Conservation (phyloP, 805 yeast genomes). For the Candida sonorensis region DNA sequence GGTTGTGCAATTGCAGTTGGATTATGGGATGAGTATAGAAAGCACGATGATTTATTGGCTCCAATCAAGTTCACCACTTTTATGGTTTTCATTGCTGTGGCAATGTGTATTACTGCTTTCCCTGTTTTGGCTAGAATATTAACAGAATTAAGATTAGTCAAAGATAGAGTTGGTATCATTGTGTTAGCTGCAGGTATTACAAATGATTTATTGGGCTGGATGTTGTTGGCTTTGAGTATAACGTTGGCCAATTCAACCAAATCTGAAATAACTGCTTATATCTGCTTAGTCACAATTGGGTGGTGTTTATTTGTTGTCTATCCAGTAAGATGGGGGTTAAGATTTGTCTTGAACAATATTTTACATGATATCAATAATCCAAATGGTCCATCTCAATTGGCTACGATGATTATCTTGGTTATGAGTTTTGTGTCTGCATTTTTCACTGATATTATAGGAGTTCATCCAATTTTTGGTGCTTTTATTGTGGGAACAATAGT, state of each 20-base stretch:
- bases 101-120: slow-evolving; percentile 79
- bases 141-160: slow-evolving; percentile 62
- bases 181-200: slow-evolving; percentile 82
- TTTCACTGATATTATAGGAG: slow-evolving; percentile 79
- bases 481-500: slow-evolving; percentile 70
- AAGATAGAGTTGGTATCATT: slow-evolving; percentile 63
- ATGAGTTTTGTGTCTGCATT: slow-evolving; percentile 63
- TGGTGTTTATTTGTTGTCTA: slow-evolving; percentile 59
- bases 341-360: slow-evolving; percentile 34
- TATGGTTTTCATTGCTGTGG: slow-evolving; percentile 77
- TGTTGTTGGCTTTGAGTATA: slow-evolving; percentile 65
- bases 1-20: slow-evolving; percentile 72
- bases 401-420: slow-evolving; percentile 48
- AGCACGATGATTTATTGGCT: slow-evolving; percentile 26
- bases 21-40: slow-evolving; percentile 48
- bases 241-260: slow-evolving; percentile 69
- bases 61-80: slow-evolving; percentile 59
- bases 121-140: slow-evolving; percentile 78
- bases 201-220: slow-evolving; percentile 79
- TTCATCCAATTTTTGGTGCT: slow-evolving; percentile 83
- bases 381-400: slow-evolving; percentile 57
- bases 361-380: slow-evolving; percentile 42
- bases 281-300: slow-evolving; percentile 56
- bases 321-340: slow-evolving; percentile 48
- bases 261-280: slow-evolving; percentile 64